Evolutionary conservation across 176 grass and related monocot species (phyloP).

Genomic region (Hsuehochloa calcarea): DNA sequence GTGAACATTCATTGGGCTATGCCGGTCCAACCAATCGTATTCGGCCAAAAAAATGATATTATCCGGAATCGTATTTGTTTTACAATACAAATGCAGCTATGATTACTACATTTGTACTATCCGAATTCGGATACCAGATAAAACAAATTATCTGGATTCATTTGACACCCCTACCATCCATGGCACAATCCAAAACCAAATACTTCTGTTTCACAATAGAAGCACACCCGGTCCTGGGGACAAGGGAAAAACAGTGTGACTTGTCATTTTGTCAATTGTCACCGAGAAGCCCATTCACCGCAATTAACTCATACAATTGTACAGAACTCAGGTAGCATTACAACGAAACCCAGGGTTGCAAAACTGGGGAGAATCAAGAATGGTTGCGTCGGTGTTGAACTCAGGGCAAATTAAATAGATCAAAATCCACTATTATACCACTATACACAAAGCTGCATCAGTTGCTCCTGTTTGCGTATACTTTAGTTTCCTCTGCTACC

Average conservation of each 20-base stretch:
- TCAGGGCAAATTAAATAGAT: not conserved
- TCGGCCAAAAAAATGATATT: no score
- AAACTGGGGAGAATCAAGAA: constrained; percentile 40
- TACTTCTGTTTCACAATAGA: not conserved
- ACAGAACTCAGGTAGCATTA: constrained; percentile 7
- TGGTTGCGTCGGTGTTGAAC: not conserved
- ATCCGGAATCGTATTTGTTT: no score
- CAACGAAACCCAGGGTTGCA: constrained; percentile 26
- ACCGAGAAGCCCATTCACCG: not conserved
- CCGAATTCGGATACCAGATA: no score
- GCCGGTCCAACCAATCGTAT: no score
- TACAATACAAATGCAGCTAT: no score
- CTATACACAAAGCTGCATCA: constrained; percentile 39
- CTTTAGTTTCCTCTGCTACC: constrained; percentile 73
- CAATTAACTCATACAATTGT: constrained; percentile 11
- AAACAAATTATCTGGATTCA: no score
- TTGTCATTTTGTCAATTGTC: not conserved
- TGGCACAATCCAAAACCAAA: no score
- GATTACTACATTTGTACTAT: no score
- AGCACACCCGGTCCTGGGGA: not conserved
- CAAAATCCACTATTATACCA: constrained; percentile 41
- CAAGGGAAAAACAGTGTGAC: not conserved
- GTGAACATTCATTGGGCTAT: no score
- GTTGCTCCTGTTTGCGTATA: constrained; percentile 42
- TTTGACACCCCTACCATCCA: no score